Conservation (phyloP, 306 rosid species). For the Citrullus colocynthis region DNA sequence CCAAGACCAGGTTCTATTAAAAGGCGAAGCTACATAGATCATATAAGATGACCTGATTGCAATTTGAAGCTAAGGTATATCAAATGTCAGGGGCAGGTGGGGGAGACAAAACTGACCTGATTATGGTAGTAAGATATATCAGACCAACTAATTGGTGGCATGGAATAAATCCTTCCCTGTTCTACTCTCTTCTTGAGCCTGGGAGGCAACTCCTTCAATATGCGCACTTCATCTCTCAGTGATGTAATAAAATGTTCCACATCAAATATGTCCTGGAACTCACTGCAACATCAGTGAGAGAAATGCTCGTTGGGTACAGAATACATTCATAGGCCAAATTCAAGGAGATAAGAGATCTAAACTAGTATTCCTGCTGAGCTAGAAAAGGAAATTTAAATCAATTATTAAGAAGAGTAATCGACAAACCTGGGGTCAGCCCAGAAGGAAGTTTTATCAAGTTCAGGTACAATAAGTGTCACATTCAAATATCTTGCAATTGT, state of each 20-base stretch:
- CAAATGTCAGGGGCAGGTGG: neutral
- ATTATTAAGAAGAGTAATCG: neutral
- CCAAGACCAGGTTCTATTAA: neutral
- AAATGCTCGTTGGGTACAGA: neutral
- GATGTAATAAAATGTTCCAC: slow-evolving; percentile 90
- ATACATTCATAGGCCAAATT: neutral
- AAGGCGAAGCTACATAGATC: neutral
- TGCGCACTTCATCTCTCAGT: slow-evolving; percentile 89
- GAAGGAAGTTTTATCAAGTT: slow-evolving; percentile 80
- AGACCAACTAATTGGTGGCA: slow-evolving; percentile 99
- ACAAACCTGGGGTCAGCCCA: slow-evolving; percentile 98
- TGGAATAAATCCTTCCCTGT: slow-evolving; percentile 48
- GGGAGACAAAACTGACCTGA: slow-evolving; percentile 44
- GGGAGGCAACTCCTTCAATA: slow-evolving; percentile 91
- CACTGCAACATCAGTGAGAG: slow-evolving; percentile 30
- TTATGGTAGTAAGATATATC: slow-evolving; percentile 75
- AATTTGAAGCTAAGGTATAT: neutral
- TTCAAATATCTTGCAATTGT: slow-evolving; percentile 84
- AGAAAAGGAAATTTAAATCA: neutral
- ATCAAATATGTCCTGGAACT: slow-evolving; percentile 87
- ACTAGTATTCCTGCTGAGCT: neutral
- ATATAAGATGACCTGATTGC: neutral
- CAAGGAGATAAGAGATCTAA: neutral
- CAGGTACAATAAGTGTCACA: slow-evolving; percentile 91
- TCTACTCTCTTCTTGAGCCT: slow-evolving; percentile 73